phyloP scores from a whole-genome alignment of 371 early-diverging fungal species.

The Mucor ambiguus region DNA sequence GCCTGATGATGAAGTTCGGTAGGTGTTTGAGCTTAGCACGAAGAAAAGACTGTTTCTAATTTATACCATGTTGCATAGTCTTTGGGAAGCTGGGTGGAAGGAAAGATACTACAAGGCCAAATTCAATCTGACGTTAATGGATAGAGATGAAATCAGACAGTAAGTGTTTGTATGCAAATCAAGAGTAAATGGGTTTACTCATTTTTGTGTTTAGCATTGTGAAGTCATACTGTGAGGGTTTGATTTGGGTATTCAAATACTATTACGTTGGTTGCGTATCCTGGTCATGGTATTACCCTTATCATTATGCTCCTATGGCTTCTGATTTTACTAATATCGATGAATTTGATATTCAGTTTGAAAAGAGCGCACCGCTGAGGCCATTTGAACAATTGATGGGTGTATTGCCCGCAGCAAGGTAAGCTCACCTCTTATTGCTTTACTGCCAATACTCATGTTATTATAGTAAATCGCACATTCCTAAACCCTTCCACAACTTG shows the following conservation, averaged over 20 bases:
- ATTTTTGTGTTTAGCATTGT: constrained; percentile 60
- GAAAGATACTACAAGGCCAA: constrained; percentile 88
- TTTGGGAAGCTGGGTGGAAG: constrained; percentile 93
- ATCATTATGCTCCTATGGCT: constrained; percentile 98
- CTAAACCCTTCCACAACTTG: constrained; percentile 74
- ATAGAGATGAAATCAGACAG: constrained; percentile 62
- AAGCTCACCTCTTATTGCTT: not conserved
- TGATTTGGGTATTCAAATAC: constrained; percentile 98
- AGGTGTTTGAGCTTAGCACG: not conserved
- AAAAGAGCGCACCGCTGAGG: constrained; percentile 82
- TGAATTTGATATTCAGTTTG: constrained; percentile 74
- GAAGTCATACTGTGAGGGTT: constrained; percentile 93
- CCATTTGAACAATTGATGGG: constrained; percentile 99
- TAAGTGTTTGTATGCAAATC: constrained; percentile 31
- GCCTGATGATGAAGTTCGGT: constrained; percentile 72
- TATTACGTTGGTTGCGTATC: constrained; percentile 94
- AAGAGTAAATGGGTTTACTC: not conserved
- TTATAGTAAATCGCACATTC: constrained; percentile 77
- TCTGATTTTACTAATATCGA: constrained; percentile 86
- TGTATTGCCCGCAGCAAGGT: constrained; percentile 91
- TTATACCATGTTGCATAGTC: constrained; percentile 14
- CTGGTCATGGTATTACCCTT: constrained; percentile 99
- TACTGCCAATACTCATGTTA: not conserved
- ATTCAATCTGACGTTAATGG: constrained; percentile 73
- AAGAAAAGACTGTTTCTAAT: not conserved